Evolutionary conservation across 2,329 filamentous ascomycete genomes (phyloP).

Genomic region (Boeremia exigua): DNA sequence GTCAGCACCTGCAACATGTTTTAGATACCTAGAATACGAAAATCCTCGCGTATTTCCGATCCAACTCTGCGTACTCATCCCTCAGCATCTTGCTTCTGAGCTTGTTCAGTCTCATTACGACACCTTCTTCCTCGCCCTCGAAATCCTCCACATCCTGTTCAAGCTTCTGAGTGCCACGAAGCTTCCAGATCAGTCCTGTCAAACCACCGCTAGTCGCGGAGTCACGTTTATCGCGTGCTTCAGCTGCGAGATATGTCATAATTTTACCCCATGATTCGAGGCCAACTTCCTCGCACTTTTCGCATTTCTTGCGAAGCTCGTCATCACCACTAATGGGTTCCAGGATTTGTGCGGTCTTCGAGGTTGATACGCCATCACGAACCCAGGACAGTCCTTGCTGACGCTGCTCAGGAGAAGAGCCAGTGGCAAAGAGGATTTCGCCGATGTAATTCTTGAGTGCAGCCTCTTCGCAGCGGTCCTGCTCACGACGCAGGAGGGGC

Average conservation of each 20-base stretch:
- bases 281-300: conserved; percentile 77
- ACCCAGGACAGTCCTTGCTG: conserved; percentile 85
- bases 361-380: conserved; percentile 76
- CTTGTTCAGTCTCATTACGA: conserved; percentile 43
- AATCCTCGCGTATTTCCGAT: conserved; percentile 43
- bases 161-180: conserved; percentile 33
- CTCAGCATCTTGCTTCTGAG: conserved; percentile 41
- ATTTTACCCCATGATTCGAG: conserved; percentile 85
- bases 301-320: conserved; percentile 67
- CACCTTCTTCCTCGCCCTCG: conserved; percentile 46
- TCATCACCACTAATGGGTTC: conserved; percentile 48
- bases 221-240: conserved; percentile 48
- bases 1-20: too few relatives aligned
- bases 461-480: conserved; percentile 81
- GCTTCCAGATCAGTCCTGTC: conserved; percentile 32
- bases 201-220: conserved; percentile 28
- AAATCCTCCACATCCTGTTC: conserved; percentile 40
- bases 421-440: conserved; percentile 83
- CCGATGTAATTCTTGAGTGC: conserved; percentile 89
- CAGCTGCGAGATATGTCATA: conserved; percentile 68
- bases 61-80: conserved; percentile 45
- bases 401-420: conserved; percentile 49
- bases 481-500: conserved; percentile 67
- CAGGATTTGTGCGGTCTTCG: conserved; percentile 68
- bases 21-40: conserved; percentile 40